These are phyloP conservation scores for Ceraceosorus guamensis DNA, from an alignment of 1,284 basidiomycete species.

Conservation along the genomic window DNA sequence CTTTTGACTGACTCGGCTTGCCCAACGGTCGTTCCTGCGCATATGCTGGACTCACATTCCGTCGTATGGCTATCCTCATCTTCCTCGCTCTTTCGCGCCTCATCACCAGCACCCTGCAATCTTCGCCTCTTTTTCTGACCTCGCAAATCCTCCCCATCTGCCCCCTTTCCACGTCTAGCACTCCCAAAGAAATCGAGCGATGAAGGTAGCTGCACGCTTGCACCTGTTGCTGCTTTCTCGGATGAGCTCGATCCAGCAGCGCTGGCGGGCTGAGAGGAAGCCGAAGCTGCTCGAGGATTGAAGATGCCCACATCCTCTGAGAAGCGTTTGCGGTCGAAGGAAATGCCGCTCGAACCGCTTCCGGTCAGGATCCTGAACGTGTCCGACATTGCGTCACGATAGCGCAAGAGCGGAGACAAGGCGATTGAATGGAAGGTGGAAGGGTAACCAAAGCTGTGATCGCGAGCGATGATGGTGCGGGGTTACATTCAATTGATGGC, in stretches of 20 bases:
- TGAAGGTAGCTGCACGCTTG: conserved; percentile 25
- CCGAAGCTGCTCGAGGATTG: too few species aligned
- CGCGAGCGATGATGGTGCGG: background rate
- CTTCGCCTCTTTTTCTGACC: conserved; percentile 7
- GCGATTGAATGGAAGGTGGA: background rate
- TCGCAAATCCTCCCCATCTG: conserved; percentile 10
- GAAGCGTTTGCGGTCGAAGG: background rate
- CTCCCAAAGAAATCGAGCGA: conserved; percentile 35
- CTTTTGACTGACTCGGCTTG: background rate
- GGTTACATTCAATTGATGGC: background rate
- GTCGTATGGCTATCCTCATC: conserved; percentile 1
- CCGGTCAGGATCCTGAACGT: background rate
- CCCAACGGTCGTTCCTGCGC: too few species aligned
- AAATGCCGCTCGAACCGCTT: background rate
- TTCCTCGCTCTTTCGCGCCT: conserved; percentile 2
- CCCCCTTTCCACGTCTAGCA: conserved; percentile 50
- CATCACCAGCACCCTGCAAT: background rate
- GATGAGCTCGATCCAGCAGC: background rate
- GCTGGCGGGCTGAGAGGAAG: background rate
- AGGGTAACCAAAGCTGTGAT: background rate
- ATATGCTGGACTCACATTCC: background rate
- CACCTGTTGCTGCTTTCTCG: conserved; percentile 6
- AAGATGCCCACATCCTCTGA: background rate
- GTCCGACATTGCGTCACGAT: background rate
- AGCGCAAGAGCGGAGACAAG: background rate